Evolutionary conservation across 192 early-diverging fungal genomes (phyloP).

Genomic region (Podila verticillata): DNA sequence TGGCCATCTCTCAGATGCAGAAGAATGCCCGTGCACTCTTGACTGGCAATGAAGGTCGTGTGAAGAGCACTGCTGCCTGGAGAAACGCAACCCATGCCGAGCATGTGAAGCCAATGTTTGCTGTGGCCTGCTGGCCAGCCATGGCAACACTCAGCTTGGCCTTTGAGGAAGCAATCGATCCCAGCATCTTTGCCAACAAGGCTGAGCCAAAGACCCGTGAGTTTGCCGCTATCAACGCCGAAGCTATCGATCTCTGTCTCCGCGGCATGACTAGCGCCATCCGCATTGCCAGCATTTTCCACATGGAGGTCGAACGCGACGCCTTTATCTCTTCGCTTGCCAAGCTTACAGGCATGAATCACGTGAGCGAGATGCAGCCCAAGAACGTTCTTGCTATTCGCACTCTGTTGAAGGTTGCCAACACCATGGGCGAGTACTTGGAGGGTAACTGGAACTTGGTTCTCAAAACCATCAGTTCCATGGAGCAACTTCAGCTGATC

Average conservation of each 20-base stretch:
- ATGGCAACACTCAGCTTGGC: slow-evolving; percentile 85
- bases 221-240: slow-evolving; percentile 55
- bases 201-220: slow-evolving; percentile 49
- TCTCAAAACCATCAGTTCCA: slow-evolving; percentile 83
- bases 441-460: slow-evolving; percentile 83
- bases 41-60: slow-evolving; percentile 60
- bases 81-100: slow-evolving; percentile 80
- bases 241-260: slow-evolving; percentile 79
- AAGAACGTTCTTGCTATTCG: slow-evolving; percentile 93
- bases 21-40: slow-evolving; percentile 76
- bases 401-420: slow-evolving; percentile 81
- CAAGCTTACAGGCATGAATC: slow-evolving; percentile 86
- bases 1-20: slow-evolving; percentile 74
- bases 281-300: slow-evolving; percentile 80
- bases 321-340: slow-evolving; percentile 92
- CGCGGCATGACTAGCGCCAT: slow-evolving; percentile 84
- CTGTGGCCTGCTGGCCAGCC: slow-evolving; percentile 85
- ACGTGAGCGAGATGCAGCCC: slow-evolving; percentile 84
- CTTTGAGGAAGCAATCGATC: slow-evolving; percentile 84
- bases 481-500: slow-evolving; percentile 88
- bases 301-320: slow-evolving; percentile 89
- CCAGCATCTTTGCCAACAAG: slow-evolving; percentile 42
- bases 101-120: slow-evolving; percentile 94
- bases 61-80: slow-evolving; percentile 58
- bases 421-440: slow-evolving; percentile 70